These are phyloP conservation scores for Massarina eburnea DNA, from an alignment of 2,329 filamentous ascomycete species.

Conservation along the genomic window DNA sequence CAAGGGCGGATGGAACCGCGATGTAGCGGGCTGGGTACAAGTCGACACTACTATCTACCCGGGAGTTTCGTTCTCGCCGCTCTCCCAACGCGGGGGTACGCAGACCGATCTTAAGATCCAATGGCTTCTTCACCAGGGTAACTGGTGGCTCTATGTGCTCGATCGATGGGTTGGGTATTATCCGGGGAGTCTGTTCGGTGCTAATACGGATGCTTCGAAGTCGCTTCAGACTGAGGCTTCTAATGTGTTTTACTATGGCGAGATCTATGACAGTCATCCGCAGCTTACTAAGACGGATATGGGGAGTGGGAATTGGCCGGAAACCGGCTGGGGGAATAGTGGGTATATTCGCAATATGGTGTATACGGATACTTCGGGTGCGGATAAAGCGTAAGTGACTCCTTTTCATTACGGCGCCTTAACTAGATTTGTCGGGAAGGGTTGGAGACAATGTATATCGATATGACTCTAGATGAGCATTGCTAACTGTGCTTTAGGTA, in stretches of 20 bases:
- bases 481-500: too few relatives aligned
- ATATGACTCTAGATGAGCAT: too few relatives aligned
- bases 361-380: conserved; percentile 10
- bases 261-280: conserved; percentile 16
- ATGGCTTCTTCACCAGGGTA: conserved; percentile 13
- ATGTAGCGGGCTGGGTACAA: conserved; percentile 18
- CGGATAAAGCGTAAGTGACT: conserved; percentile 4
- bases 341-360: conserved; percentile 17
- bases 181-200: conserved; percentile 13
- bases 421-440: too few relatives aligned
- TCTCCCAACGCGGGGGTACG: conserved; percentile 13
- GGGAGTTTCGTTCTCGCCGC: conserved; percentile 9
- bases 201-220: conserved; percentile 8
- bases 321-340: conserved; percentile 10
- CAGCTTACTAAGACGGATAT: conserved; percentile 16
- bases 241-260: conserved; percentile 16
- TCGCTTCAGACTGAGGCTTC: conserved; percentile 7
- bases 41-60: conserved; percentile 14
- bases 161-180: conserved; percentile 20
- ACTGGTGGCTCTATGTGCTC: conserved; percentile 20
- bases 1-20: conserved; percentile 19
- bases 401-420: too few relatives aligned
- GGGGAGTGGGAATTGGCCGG: conserved; percentile 14
- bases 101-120: conserved; percentile 18
- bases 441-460: too few relatives aligned